Evolutionary conservation across 2,329 filamentous ascomycete genomes (phyloP), one percentile per base, ranked within the genome.

Genomic region (Fusarium tanahbumbuense): DNA sequence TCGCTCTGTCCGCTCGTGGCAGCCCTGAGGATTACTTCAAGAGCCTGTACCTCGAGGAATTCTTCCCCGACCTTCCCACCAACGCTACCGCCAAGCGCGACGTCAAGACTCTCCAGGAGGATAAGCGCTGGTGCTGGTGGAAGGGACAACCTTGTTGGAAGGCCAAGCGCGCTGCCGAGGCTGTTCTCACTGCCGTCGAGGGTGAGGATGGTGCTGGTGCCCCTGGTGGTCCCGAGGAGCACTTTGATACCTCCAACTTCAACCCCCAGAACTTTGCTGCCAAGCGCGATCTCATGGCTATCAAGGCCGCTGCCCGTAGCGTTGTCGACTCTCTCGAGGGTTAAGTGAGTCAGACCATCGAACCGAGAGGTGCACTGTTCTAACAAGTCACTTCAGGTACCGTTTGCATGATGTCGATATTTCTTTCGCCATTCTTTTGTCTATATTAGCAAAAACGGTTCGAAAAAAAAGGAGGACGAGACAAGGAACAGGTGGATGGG

Each of bases 121-220:
- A 53, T 0, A 60, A 57, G 56, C 56, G 52, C 4, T 78, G 77
- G 70, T 84, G 83, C 70, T 68, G 78, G 56, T 74, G 76, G 40
- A 76, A 76, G 13, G 82, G 83, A 22, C 76, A 81, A 49, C 71
- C 76, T 11, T 85, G 83, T 76, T 77, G 75, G 73, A 81, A 81
- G 72, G 78, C 16, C 27, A 78, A 78, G 72, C 79, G 82, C 46
- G 76, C 77, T 40, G 58, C 80, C 30, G 63, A 73, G 47, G 45
- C 70, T 52, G 78, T 78, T 44, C 73, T 77, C 7, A 30, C 28
- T 30, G 28, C 28, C 12, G 28, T 30, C 28, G 28, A 30, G 28
- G 28, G 28, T 30, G 28, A 30, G 28, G 28, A 30, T 30, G 28
- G 28, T 30, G 28, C 28, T 30, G 28, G 28, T 30, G 28, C 28